Evolutionary conservation across 768 basidiomycete genomes (phyloP), one percentile per base, ranked within the genome.

Genomic region (Boletus reticulatus): DNA sequence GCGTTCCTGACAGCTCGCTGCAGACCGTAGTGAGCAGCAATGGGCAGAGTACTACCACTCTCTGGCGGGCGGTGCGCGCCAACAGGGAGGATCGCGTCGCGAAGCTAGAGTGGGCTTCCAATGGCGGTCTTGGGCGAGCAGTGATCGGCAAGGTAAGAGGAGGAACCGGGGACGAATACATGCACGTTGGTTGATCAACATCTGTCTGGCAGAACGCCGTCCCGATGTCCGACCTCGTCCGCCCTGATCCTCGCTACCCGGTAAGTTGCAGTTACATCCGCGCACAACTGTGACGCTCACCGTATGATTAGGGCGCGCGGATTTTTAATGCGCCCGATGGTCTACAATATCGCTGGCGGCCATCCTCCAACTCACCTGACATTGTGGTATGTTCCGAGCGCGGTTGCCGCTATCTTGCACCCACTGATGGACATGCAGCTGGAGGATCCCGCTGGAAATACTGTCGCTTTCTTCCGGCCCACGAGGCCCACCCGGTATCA

Each of bases 61-160:
- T 93, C 53, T 90, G 83, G 83, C 84, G 88, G 55, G 75, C 87
- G n/a, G 86, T 89, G 64, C 87, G 90, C 48, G 80, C 87, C 55
- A 89, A 87, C 75, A 90, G 88, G 69, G 90, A 92, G 75, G 91
- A 94, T 70, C 85, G 89, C 43, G 86, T 92, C 66, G 91, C 91
- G 60, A 91, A 85, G 75, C 82, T 93, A 50, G 92, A 94, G 72
- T 94, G 91, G 91, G 82, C 88, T 53, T 76, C 85, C 46, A 90
- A 83, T 61, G 91, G 90, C 57, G 85, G 88, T 53, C 85, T 93
- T 48, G 91, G 91, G 57, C 89, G 91, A 64, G 86, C 90, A 63
- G 79, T 88, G 57, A 89, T 94, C 66, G 91, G 92, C 66, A 92
- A 92, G 80, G 90, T 89, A 60, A 52, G 67, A 69, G 62, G 50